Conservation (phyloP, 352 stramenopile species). For the Phytopythium litorale region DNA sequence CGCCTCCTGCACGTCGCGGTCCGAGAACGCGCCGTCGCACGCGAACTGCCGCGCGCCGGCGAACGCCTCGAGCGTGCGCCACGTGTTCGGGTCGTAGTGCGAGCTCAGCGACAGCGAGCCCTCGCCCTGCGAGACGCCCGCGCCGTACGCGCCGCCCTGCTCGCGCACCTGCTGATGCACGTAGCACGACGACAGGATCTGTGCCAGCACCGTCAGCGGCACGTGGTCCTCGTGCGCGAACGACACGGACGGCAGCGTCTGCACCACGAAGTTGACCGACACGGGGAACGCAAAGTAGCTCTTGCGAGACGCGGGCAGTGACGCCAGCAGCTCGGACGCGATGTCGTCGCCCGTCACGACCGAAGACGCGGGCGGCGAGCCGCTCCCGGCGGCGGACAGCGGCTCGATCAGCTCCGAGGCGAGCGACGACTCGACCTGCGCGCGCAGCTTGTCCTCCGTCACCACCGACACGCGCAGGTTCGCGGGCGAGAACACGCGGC, state of each 20-base stretch:
- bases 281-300: conserved; percentile 75
- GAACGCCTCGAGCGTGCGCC: conserved; percentile 73
- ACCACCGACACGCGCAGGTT: conserved; percentile 69
- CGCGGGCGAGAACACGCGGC: conserved; percentile 44
- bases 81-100: conserved; percentile 84
- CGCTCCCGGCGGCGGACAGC: conserved; percentile 10
- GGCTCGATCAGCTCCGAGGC: conserved; percentile 43
- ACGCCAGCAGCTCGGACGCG: conserved; percentile 10
- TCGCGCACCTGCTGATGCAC: conserved; percentile 81
- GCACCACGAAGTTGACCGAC: conserved; percentile 81
- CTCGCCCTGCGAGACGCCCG: conserved; percentile 64
- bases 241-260: conserved; percentile 67
- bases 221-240: conserved; percentile 76
- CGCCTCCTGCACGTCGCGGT: conserved; percentile 78
- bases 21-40: conserved; percentile 44
- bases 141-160: conserved; percentile 76
- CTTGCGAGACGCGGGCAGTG: conserved; percentile 27
- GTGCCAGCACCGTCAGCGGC: conserved; percentile 62
- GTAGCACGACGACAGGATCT: conserved; percentile 85
- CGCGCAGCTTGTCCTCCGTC: conserved; percentile 64
- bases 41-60: conserved; percentile 51
- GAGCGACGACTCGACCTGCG: conserved; percentile 41
- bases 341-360: conserved; percentile 10
- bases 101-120: conserved; percentile 79
- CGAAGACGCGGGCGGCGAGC: neutral